Evolutionary conservation across 2,329 filamentous ascomycete species (phyloP).

Genomic region (Hymenoscyphus infarciens): DNA sequence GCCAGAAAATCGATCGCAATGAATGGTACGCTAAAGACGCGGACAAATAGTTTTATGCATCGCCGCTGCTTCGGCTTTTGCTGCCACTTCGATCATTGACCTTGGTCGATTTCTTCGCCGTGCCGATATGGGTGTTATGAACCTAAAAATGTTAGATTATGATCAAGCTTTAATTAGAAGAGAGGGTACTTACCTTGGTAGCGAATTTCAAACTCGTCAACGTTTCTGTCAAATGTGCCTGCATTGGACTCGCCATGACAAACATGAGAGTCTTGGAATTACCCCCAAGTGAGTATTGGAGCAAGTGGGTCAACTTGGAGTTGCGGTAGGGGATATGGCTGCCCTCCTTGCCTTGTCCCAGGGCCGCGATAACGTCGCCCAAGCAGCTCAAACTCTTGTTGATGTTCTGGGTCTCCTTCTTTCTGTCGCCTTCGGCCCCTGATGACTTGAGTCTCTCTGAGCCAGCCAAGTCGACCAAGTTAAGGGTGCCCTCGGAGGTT

Average conservation of each 20-base stretch:
- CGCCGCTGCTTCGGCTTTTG: background rate
- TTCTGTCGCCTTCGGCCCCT: conserved; percentile 77
- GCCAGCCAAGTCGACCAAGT: conserved; percentile 91
- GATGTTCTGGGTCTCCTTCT: conserved; percentile 95
- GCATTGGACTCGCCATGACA: conserved; percentile 92
- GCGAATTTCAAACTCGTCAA: conserved; percentile 94
- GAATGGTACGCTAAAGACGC: background rate
- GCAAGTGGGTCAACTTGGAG: conserved; percentile 91
- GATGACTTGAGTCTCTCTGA: conserved; percentile 88
- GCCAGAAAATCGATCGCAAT: background rate
- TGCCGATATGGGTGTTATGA: conserved; percentile 88
- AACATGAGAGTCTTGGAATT: conserved; percentile 99
- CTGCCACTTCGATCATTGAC: background rate
- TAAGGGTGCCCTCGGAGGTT: conserved; percentile 86
- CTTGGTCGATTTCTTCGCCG: conserved; percentile 72
- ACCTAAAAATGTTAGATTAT: conserved; percentile 45
- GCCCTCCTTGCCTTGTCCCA: conserved; percentile 76
- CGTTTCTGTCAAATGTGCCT: conserved; percentile 87
- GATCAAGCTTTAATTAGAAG: background rate
- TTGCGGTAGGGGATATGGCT: conserved; percentile 91
- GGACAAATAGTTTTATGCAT: background rate
- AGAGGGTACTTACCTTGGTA: conserved; percentile 63
- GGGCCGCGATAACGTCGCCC: conserved; percentile 88
- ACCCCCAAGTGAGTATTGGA: conserved; percentile 91
- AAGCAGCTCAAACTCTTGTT: conserved; percentile 91